Evolutionary conservation across 139 green algal genomes (phyloP).

Genomic region (Coelastrella sp.): DNA sequence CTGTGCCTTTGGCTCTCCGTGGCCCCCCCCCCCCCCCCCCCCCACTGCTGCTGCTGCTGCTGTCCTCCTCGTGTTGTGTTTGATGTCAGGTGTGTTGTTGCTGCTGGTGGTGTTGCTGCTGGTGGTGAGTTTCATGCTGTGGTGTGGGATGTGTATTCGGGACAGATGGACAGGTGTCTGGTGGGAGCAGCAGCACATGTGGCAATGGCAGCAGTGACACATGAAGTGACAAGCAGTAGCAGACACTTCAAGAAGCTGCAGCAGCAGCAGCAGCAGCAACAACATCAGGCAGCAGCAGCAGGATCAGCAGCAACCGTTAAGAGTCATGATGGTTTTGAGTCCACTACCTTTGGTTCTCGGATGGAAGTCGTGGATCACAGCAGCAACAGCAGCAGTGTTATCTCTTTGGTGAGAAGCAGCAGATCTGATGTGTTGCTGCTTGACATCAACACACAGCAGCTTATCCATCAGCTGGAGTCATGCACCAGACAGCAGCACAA

Average conservation of each 20-base stretch:
- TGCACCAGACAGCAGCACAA: conserved; percentile 10
- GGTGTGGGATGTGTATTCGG: conserved; percentile 31
- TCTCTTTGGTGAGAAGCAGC: neutral
- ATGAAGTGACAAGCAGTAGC: conserved; percentile 44
- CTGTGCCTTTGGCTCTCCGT: too few relatives aligned
- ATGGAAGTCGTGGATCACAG: neutral
- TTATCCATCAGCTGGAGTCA: neutral
- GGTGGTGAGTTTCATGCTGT: neutral
- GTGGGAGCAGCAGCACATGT: conserved; percentile 27
- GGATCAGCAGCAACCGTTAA: neutral
- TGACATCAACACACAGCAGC: neutral
- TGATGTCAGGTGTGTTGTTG: conserved; percentile 33
- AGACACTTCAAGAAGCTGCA: neutral
- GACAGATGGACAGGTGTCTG: conserved; percentile 25
- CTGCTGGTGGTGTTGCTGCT: conserved; percentile 1
- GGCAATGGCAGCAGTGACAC: conserved; percentile 29
- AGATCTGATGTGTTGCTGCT: conserved; percentile 28
- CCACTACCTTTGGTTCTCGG: neutral
- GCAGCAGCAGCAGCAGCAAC: neutral
- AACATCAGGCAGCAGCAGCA: neutral
- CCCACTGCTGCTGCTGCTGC: too few relatives aligned
- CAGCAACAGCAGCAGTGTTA: neutral
- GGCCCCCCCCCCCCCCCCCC: too few relatives aligned
- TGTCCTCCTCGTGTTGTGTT: neutral
- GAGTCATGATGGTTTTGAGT: neutral